These are phyloP conservation scores for Aspergillus terreus DNA, from an alignment of 2,329 filamentous ascomycete species.

Conservation along the genomic window DNA sequence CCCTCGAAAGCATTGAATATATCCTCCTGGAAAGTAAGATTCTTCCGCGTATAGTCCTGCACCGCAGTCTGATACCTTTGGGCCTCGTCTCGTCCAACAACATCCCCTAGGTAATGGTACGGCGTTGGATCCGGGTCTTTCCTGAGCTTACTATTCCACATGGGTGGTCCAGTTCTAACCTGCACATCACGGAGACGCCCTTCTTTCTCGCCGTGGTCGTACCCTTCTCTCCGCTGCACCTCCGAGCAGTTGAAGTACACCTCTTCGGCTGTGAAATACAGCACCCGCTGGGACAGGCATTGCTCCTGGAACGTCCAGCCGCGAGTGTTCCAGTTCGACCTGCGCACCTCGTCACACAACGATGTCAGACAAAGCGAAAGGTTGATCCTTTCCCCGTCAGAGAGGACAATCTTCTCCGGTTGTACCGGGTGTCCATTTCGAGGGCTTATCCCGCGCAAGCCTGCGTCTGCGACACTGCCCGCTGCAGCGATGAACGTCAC, in stretches of 20 bases:
- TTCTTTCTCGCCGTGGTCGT: neutral
- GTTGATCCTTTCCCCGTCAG: neutral
- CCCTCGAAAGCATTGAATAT: neutral
- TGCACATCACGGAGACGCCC: neutral
- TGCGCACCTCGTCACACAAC: neutral
- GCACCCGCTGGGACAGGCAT: neutral
- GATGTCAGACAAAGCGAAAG: neutral
- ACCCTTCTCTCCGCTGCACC: neutral
- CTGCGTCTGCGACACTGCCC: neutral
- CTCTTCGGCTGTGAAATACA: constrained; percentile 1
- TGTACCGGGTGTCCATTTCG: neutral
- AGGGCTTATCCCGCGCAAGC: neutral
- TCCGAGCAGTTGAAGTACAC: constrained; percentile 1
- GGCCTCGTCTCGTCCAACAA: neutral
- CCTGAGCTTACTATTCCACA: neutral
- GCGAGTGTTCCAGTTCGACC: neutral
- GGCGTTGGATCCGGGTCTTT: neutral
- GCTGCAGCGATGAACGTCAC: neutral
- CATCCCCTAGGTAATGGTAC: neutral
- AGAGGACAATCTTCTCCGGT: neutral
- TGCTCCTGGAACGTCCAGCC: neutral
- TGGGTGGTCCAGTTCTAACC: neutral
- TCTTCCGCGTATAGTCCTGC: neutral
- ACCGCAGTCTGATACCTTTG: neutral
- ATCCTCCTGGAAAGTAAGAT: neutral